Evolutionary conservation across 352 stramenopile genomes (phyloP).

Genomic region (Phytophthora quininea): DNA sequence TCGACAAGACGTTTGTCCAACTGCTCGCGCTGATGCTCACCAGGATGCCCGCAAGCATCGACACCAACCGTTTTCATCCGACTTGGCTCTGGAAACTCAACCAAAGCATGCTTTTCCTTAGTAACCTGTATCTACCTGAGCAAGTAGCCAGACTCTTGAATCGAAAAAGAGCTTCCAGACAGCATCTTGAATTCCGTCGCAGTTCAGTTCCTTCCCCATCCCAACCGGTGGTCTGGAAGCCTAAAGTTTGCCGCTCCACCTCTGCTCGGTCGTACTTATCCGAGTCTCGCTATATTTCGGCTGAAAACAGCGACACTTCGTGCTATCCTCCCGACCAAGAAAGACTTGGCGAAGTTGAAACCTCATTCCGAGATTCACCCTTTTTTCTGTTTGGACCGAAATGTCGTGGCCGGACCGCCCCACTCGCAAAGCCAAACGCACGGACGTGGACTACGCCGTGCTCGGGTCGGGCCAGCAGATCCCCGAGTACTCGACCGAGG

Average conservation of each 20-base stretch:
- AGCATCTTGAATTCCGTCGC: conserved; percentile 14
- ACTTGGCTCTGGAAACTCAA: too few species aligned
- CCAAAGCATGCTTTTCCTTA: too few species aligned
- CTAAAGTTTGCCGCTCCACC: conserved; percentile 18
- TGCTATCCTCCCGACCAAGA: conserved; percentile 17
- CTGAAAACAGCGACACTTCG: conserved; percentile 1
- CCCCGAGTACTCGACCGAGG: conserved; percentile 78
- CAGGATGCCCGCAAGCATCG: too few species aligned
- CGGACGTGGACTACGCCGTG: conserved; percentile 81
- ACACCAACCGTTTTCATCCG: too few species aligned
- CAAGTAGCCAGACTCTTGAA: too few species aligned
- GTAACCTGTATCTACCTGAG: too few species aligned
- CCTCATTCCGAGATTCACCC: conserved; percentile 40
- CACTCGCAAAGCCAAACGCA: conserved; percentile 72
- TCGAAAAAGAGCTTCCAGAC: conserved; percentile 9
- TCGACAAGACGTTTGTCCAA: too few species aligned
- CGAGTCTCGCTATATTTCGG: too few species aligned
- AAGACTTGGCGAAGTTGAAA: conserved; percentile 33
- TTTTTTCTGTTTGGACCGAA: conserved; percentile 4
- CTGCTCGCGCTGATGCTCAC: too few species aligned
- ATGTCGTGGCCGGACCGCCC: conserved; percentile 44
- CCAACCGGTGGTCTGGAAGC: conserved; percentile 32
- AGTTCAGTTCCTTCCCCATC: conserved; percentile 32
- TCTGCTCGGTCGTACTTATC: conserved; percentile 36
- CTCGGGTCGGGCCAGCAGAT: conserved; percentile 80